Conservation (phyloP, 345 rosid genomes). For the Syzygium aromaticum region DNA sequence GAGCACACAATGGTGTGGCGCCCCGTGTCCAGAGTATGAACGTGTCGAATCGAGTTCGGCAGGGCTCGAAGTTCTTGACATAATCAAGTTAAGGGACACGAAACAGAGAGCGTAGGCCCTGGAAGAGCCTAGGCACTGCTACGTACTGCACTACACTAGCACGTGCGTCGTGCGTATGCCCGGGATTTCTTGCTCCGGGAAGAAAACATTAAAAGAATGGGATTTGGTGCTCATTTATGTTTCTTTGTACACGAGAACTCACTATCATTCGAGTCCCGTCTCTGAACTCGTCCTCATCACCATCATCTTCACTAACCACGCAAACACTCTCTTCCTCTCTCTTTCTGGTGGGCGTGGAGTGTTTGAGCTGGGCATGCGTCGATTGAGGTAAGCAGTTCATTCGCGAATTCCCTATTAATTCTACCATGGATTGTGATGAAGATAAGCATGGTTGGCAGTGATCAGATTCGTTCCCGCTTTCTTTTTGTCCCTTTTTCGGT, state of each 20-base stretch:
- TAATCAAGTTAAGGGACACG: background rate
- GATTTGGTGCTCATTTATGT: background rate
- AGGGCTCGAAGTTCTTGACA: background rate
- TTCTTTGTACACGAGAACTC: background rate
- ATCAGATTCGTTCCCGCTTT: background rate
- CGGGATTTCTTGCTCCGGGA: background rate
- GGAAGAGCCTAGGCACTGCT: background rate
- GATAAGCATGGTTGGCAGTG: background rate
- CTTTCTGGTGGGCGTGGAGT: background rate
- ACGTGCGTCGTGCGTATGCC: background rate
- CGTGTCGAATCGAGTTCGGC: background rate
- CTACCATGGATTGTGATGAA: background rate
- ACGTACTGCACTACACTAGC: background rate
- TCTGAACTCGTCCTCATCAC: background rate
- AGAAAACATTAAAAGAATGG: too few relatives aligned
- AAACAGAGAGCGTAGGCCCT: background rate
- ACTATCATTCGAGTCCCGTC: background rate
- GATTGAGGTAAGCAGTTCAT: background rate
- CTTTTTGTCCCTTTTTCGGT: background rate
- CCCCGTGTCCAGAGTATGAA: background rate
- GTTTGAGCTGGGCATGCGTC: background rate
- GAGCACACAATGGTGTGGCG: background rate
- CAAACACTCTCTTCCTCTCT: background rate
- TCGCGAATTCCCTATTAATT: background rate
- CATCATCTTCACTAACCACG: background rate